These are phyloP conservation scores for Amborella trichopoda DNA, from an alignment of 164 flowering plant genomes.

Conservation along the genomic window DNA sequence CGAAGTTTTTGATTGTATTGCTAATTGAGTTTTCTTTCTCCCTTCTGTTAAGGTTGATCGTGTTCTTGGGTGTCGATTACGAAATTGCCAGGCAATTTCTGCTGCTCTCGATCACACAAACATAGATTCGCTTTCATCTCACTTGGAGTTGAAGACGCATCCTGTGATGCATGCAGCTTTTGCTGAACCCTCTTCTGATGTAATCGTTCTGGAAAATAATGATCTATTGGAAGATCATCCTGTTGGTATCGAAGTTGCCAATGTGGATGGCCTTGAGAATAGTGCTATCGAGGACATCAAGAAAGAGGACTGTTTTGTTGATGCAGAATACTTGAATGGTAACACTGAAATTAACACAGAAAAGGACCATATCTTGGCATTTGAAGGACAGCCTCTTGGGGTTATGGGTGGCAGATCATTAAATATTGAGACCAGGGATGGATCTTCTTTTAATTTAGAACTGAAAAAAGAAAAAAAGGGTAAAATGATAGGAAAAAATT, in stretches of 20 bases:
- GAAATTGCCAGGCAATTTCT: slow-evolving; percentile 17
- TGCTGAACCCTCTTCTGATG: slow-evolving; percentile 19
- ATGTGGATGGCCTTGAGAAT: slow-evolving; percentile 17
- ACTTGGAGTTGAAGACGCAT: slow-evolving; percentile 1
- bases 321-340: no score
- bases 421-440: no score
- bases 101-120: slow-evolving; percentile 1
- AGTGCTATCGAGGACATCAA: slow-evolving; percentile 11
- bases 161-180: slow-evolving; percentile 13
- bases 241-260: slow-evolving; percentile 15
- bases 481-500: no score
- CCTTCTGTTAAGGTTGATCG: slow-evolving; percentile 61
- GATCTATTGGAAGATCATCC: slow-evolving; percentile 16
- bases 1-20: background rate
- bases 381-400: no score
- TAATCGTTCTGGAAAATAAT: slow-evolving; percentile 18
- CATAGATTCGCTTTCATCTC: background rate
- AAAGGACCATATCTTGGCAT: no score
- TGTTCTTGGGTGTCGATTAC: slow-evolving; percentile 78
- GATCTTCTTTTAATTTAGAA: no score
- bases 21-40: background rate
- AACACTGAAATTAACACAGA: no score
- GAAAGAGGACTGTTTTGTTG: slow-evolving; percentile 12
- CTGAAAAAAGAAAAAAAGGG: no score
- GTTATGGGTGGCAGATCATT: no score